phyloP scores from a whole-genome alignment of 1,139 yeast species.

The Geotrichum citri-aurantii region DNA sequence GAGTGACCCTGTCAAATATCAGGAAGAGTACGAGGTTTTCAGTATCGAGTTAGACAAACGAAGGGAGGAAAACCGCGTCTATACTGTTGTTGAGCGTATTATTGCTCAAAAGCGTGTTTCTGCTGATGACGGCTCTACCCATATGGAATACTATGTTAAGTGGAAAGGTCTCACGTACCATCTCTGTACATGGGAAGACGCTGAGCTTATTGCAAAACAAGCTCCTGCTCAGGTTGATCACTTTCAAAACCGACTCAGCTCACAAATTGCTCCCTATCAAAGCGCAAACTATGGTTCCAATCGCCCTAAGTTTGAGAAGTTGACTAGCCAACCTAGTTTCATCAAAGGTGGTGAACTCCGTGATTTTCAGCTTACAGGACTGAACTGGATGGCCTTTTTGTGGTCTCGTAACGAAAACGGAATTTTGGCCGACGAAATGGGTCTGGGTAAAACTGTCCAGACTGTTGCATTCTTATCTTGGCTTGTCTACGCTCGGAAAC shows the following conservation, averaged over 20 bases:
- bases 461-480: conserved; percentile 92
- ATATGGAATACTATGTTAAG: conserved; percentile 77
- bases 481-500: conserved; percentile 90
- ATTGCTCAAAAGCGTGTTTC: conserved; percentile 76
- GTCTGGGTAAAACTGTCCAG: conserved; percentile 96
- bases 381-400: conserved; percentile 98
- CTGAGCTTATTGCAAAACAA: conserved; percentile 72
- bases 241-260: conserved; percentile 73
- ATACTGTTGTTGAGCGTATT: conserved; percentile 80
- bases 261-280: conserved; percentile 76
- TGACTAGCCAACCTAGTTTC: conserved; percentile 79
- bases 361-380: conserved; percentile 95
- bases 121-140: conserved; percentile 54
- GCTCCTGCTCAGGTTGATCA: conserved; percentile 82
- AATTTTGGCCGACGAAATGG: conserved; percentile 98
- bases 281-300: conserved; percentile 71
- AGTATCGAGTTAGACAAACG: conserved; percentile 83
- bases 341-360: conserved; percentile 89
- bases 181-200: conserved; percentile 96
- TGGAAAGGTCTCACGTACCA: conserved; percentile 94
- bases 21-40: conserved; percentile 86
- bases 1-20: conserved; percentile 68
- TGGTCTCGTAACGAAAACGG: conserved; percentile 99
- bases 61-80: conserved; percentile 78
- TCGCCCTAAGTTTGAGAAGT: conserved; percentile 86